Conservation (phyloP, 139 green algal genomes). For the Limnomonas spitsbergensis region DNA sequence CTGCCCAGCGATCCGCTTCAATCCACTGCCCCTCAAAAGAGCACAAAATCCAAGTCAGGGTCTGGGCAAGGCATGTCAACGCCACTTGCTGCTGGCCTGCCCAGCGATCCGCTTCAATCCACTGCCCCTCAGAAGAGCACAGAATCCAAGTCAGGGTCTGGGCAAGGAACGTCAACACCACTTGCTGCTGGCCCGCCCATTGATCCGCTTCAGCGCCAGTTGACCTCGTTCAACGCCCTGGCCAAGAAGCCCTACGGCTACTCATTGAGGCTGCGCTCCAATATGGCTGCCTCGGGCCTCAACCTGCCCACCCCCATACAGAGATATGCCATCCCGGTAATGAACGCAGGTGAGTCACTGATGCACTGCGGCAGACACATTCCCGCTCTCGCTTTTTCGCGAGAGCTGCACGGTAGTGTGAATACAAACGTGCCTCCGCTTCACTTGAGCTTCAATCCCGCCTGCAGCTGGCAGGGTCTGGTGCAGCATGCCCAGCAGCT, state of each 20-base stretch:
- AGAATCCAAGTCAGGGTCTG: neutral
- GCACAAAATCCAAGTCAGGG: too few species aligned
- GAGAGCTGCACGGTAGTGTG: too few species aligned
- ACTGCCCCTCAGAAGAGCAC: conserved; percentile 3
- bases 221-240: conserved; percentile 22
- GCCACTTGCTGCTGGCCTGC: too few species aligned
- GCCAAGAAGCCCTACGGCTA: neutral
- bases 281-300: conserved; percentile 14
- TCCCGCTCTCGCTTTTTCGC: neutral
- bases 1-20: too few species aligned
- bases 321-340: conserved; percentile 17
- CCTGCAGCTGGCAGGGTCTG: neutral
- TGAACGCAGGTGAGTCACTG: conserved; percentile 19
- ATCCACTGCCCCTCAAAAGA: too few species aligned
- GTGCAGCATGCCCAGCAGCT: neutral
- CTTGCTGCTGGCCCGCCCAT: too few species aligned
- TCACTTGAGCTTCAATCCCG: neutral
- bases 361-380: neutral
- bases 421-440: too few species aligned
- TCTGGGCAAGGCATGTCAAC: too few species aligned
- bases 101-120: too few species aligned
- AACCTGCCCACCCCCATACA: conserved; percentile 30
- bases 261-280: conserved; percentile 14
- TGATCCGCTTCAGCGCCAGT: neutral
- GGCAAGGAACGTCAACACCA: neutral